These are phyloP conservation scores for Debaryomycetaceae sp. DNA, from an alignment of 1,139 yeast species.

Conservation along the genomic window DNA sequence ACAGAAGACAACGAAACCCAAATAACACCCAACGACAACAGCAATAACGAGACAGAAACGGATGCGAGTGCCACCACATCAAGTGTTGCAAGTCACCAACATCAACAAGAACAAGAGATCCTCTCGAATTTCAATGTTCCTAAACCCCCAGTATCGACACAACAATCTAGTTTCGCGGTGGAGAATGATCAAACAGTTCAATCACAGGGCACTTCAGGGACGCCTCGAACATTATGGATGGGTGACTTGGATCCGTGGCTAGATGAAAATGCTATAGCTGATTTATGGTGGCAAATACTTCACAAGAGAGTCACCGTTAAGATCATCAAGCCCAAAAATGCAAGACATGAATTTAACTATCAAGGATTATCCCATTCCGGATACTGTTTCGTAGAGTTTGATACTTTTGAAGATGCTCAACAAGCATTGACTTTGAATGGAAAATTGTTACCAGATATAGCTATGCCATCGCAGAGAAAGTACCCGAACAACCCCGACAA, in stretches of 20 bases:
- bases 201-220: conserved; percentile 7
- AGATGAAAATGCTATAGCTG: conserved; percentile 57
- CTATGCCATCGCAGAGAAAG: conserved; percentile 45
- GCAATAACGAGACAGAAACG: not conserved
- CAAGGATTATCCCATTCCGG: conserved; percentile 56
- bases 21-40: too few species aligned
- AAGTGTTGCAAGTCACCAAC: conserved; percentile 42
- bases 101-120: conserved; percentile 45
- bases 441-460: conserved; percentile 55
- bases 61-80: conserved; percentile 16
- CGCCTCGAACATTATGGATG: conserved; percentile 69
- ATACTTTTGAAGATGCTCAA: conserved; percentile 59
- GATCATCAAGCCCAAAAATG: conserved; percentile 46
- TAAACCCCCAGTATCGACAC: conserved; percentile 41
- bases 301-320: conserved; percentile 45
- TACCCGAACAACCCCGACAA: conserved; percentile 46
- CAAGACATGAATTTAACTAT: conserved; percentile 20
- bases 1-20: not conserved
- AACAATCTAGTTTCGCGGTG: conserved; percentile 29
- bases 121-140: conserved; percentile 39
- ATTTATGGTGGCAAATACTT: conserved; percentile 55
- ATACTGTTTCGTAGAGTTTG: conserved; percentile 71
- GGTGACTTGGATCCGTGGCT: conserved; percentile 77
- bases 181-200: conserved; percentile 8
- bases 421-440: conserved; percentile 65